Evolutionary conservation across 176 grass and related monocot genomes (phyloP).

Genomic region (Alopecurus myosuroides): DNA sequence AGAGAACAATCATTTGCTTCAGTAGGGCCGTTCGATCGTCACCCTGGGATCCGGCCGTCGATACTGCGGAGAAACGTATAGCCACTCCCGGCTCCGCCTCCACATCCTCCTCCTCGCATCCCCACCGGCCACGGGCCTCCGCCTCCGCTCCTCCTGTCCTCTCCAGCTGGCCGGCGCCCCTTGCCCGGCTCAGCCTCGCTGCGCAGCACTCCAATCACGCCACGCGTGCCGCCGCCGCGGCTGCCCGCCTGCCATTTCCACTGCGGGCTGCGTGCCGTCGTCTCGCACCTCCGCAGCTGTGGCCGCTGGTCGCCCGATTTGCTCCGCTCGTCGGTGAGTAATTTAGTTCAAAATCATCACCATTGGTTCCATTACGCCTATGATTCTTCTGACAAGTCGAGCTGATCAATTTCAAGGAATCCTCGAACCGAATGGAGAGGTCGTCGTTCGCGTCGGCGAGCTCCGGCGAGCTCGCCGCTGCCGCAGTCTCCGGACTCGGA

Average conservation of each 20-base stretch:
- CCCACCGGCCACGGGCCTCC: background rate
- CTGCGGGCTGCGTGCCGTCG: background rate
- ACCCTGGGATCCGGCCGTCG: background rate
- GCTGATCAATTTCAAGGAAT: background rate
- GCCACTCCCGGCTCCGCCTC: background rate
- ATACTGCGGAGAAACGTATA: background rate
- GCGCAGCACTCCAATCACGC: background rate
- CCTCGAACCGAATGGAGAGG: slow-evolving; percentile 31
- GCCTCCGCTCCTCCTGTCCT: background rate
- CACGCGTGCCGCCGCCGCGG: background rate
- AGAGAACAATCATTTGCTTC: background rate
- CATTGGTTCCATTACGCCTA: background rate
- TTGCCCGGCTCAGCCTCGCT: background rate
- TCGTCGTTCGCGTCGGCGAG: slow-evolving; percentile 52
- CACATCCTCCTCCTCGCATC: background rate
- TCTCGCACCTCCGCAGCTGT: background rate
- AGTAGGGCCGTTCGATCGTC: background rate
- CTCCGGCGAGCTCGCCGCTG: slow-evolving; percentile 25
- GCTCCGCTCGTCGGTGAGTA: background rate
- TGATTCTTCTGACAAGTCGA: background rate
- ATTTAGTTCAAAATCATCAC: background rate
- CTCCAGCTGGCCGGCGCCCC: background rate
- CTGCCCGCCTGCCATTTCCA: background rate
- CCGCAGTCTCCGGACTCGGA: slow-evolving; percentile 8
- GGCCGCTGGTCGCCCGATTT: background rate